phyloP scores from a whole-genome alignment of 2,329 filamentous ascomycete genomes.

The Aspergillus phoenicis region DNA sequence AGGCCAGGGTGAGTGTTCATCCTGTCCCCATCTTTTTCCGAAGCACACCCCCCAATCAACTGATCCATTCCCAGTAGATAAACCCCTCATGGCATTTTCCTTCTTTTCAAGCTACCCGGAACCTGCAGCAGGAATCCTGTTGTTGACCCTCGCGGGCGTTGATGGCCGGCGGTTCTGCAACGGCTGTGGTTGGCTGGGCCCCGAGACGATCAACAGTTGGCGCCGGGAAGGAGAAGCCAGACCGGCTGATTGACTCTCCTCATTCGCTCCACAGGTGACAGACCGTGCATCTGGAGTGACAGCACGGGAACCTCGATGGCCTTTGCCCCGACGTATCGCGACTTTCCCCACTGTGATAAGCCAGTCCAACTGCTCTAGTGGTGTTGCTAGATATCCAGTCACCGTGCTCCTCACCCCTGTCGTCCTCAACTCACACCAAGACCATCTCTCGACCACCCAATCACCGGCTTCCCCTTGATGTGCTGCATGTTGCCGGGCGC shows the following conservation, averaged over 20 bases:
- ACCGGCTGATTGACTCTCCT: slow-evolving; percentile 21
- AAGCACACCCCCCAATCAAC: background rate
- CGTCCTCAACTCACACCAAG: slow-evolving; percentile 9
- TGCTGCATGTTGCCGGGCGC: slow-evolving; percentile 33
- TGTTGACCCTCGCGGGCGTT: background rate
- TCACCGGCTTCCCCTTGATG: slow-evolving; percentile 14
- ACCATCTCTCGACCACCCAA: slow-evolving; percentile 17
- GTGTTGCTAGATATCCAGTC: slow-evolving; percentile 30
- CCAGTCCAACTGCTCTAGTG: slow-evolving; percentile 26
- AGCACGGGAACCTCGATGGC: slow-evolving; percentile 8
- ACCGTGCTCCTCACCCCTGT: slow-evolving; percentile 14
- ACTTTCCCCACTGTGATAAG: slow-evolving; percentile 38
- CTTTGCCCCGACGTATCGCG: slow-evolving; percentile 14
- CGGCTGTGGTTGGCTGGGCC: slow-evolving; percentile 31
- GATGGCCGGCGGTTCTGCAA: slow-evolving; percentile 31
- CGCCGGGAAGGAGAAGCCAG: slow-evolving; percentile 31
- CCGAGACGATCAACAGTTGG: slow-evolving; percentile 31
- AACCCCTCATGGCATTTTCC: background rate
- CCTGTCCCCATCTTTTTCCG: background rate
- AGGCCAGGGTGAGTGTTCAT: background rate
- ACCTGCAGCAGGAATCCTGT: background rate
- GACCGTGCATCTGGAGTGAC: slow-evolving; percentile 22
- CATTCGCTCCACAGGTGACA: slow-evolving; percentile 25
- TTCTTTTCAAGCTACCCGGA: background rate
- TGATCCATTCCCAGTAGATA: background rate